Evolutionary conservation across 1,284 basidiomycete species (phyloP), one percentile per base, ranked within the genome.

Genomic region (Sporisorium sorghi): DNA sequence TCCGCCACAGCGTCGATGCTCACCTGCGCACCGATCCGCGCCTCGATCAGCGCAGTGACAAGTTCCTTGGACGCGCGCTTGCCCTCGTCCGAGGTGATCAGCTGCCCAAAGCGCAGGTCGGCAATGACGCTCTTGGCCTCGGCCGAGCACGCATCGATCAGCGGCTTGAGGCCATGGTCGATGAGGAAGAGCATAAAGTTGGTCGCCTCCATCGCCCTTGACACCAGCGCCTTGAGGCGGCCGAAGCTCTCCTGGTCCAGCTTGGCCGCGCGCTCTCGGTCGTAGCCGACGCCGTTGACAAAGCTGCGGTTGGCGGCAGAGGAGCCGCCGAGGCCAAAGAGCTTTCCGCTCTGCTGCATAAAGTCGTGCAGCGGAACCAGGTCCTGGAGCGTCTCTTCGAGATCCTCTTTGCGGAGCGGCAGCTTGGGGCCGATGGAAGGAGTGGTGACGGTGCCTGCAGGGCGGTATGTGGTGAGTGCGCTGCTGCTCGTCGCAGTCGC

Each of bases 1-100:
- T 97, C 93, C 79, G 93, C 96, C 79, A 99, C 92, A 3, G 93
- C 93, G 85, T 99, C 97, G 83, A 96, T 94, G 79, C 93, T 94
- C 52, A 94, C 92, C 84, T 97, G 94, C 81, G 96, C 92, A 15
- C 93, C 93, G 77, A 98, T 98, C 84, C 98, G 96, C 80, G 95
- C 93, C 85, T 99, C 94, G 78, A 99, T 99, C 72, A 99, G 89
- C 35, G 95, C 91, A 10, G 74, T 80, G 43, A 80, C 78, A 12
- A 80, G 76, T 55, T 95, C 95, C 77, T 90, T 89, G 80, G 91
- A 89, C 43, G 90, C 90, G 9, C 91, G 93, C 63, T 97, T 89
- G 21, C 99, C 88, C 37, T 91, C 91, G 82, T 93, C 90, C 78
- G 92, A 97, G 8, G 92, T 93, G 74, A 84, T 70, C 8, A 84